Conservation (phyloP, 768 basidiomycete genomes). For the Sistotremastrum suecicum region DNA sequence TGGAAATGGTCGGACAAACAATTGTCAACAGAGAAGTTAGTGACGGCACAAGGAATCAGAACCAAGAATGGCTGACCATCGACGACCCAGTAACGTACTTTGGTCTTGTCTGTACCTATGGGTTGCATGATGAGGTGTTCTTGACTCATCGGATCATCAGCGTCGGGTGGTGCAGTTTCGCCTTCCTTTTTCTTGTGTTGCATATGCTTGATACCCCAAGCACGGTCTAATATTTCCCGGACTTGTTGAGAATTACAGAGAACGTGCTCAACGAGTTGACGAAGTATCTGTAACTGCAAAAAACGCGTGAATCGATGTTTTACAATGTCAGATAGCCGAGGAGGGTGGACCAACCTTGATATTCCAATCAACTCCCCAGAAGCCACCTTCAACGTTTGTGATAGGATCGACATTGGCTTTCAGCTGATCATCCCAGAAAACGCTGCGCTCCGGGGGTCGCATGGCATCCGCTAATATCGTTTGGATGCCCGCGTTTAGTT, state of each 20-base stretch:
- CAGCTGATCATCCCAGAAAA: slow-evolving; percentile 67
- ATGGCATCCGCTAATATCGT: slow-evolving; percentile 37
- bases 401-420: slow-evolving; percentile 65
- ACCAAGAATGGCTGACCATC: slow-evolving; percentile 54
- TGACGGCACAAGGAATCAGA: slow-evolving; percentile 15
- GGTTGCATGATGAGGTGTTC: slow-evolving; percentile 53
- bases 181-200: slow-evolving; percentile 75
- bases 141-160: slow-evolving; percentile 51
- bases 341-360: slow-evolving; percentile 48
- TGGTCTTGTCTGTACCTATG: slow-evolving; percentile 59
- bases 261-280: slow-evolving; percentile 77
- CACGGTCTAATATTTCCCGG: slow-evolving; percentile 63
- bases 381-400: slow-evolving; percentile 45
- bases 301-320: slow-evolving; percentile 11
- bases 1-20: slow-evolving; percentile 14
- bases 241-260: slow-evolving; percentile 54
- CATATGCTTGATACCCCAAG: slow-evolving; percentile 74
- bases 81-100: slow-evolving; percentile 74
- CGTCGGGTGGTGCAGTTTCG: slow-evolving; percentile 36
- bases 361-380: slow-evolving; percentile 72
- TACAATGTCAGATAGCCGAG: slow-evolving; percentile 10
- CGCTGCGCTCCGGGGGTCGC: slow-evolving; percentile 57
- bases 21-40: slow-evolving; percentile 3
- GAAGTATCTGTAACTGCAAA: slow-evolving; percentile 62
- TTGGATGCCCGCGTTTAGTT: no score